Evolutionary conservation across 768 basidiomycete species (phyloP), one percentile per base, ranked within the genome.

Genomic region (Mycena venus): DNA sequence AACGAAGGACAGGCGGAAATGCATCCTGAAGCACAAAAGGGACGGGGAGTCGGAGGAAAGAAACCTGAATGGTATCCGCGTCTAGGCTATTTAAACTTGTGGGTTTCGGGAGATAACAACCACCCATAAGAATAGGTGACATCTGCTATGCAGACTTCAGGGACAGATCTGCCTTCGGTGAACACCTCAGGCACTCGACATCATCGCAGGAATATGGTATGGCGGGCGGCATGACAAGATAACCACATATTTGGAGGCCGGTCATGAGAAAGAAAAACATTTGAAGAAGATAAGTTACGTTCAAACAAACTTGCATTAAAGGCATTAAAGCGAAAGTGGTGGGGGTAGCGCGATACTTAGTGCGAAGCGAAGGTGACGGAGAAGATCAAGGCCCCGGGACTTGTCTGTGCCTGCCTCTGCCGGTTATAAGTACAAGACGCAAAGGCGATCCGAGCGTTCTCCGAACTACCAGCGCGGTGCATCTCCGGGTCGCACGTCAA

Each of bases 11-110:
- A 68, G 29, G 23, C 19, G 75, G 68, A 78, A 69, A 64, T 81
- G 69, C 85, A 85, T 85, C 74, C 70, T 78, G 69, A 72, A 67
- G 34, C 34, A 36, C n/a, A 14, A 68, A 65, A 56, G 56, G 53
- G 66, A 62, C 55, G 36, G 51, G 38, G 60, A 36, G 60, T 21
- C 31, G 31, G 68, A 51, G 42, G 47, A 47, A 60, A 34, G 34
- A 66, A 70, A 66, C 56, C 58, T n/a, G 25, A 36, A 55, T 11
- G 32, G 1, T 56, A 36, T 65, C 58, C n/a, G 68, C 58, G 25
- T 32, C 56, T 38, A 17, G 17, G 53, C 62, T 70, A 70, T 74
- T 74, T 74, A 38, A 74, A 49, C 42, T n/a, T n/a, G n/a, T n/a
- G n/a, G n/a, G 34, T 15, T 58, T 40, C n/a, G 47, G 27, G 58